Conservation (phyloP, 225 moss, liverwort and hornwort genomes). For the Marchantia paleacea region DNA sequence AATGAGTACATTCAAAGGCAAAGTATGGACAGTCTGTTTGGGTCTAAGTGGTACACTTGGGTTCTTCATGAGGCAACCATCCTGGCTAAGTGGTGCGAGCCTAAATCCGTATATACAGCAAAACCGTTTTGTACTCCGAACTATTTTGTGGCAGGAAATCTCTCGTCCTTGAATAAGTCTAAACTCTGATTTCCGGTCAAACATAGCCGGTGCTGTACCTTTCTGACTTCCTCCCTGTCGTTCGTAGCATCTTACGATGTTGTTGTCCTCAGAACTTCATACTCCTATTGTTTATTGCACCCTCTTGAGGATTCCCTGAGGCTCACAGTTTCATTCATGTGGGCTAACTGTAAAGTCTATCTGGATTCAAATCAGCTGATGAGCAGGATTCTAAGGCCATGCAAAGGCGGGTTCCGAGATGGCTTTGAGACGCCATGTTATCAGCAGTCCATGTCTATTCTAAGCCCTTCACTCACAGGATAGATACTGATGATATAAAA, state of each 20-base stretch:
- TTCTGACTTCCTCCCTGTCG: background rate
- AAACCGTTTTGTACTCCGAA: background rate
- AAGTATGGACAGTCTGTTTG: background rate
- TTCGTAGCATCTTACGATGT: background rate
- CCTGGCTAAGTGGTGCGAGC: background rate
- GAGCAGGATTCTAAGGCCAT: background rate
- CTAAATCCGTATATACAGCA: no score
- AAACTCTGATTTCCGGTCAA: background rate
- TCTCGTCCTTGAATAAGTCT: background rate
- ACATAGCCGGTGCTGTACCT: background rate
- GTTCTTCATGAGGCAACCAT: background rate
- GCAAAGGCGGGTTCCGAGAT: background rate
- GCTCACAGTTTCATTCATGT: background rate
- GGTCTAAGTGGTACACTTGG: background rate
- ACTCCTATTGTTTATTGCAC: background rate
- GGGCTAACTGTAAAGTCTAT: background rate
- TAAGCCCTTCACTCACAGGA: background rate
- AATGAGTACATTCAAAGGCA: background rate
- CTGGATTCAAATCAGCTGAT: background rate
- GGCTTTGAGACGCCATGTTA: background rate
- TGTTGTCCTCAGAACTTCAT: background rate
- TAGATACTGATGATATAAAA: background rate
- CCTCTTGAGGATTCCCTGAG: background rate
- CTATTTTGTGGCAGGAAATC: background rate
- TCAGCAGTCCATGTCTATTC: background rate